Conservation (phyloP, 306 rosid species). For the Clitoria ternatea region DNA sequence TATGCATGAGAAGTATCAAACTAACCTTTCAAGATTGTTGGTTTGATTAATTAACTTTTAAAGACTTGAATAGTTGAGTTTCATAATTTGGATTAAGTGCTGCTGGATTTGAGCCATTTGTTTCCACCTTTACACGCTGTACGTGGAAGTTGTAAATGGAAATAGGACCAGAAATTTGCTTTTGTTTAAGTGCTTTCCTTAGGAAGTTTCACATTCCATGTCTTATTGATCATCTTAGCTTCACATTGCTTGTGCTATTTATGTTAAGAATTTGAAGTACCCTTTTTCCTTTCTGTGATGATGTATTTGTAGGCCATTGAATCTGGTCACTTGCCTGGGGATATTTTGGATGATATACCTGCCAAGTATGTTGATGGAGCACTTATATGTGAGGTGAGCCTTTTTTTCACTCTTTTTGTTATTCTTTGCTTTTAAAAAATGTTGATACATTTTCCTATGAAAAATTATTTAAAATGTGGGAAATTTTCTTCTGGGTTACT, state of each 20-base stretch:
- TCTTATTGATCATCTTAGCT: constrained; percentile 7
- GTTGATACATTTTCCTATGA: background rate
- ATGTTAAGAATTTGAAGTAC: background rate
- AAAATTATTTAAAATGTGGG: background rate
- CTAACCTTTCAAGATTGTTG: constrained; percentile 17
- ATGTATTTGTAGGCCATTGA: constrained; percentile 80
- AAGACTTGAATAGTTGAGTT: background rate
- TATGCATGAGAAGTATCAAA: background rate
- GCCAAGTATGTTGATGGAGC: constrained; percentile 87
- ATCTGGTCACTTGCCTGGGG: constrained; percentile 95
- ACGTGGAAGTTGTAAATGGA: constrained; percentile 18
- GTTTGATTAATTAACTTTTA: constrained; percentile 11
- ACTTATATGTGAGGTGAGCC: constrained; percentile 84
- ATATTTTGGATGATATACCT: constrained; percentile 87
- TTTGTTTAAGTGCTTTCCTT: constrained; percentile 19
- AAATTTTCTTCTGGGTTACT: background rate
- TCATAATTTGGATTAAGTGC: constrained; percentile 3
- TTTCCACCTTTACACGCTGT: constrained; percentile 16
- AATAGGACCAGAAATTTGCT: background rate
- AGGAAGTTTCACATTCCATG: constrained; percentile 8
- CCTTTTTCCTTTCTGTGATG: constrained; percentile 16
- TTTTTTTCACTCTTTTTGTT: constrained; percentile 18
- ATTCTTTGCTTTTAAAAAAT: constrained; percentile 20
- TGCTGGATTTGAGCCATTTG: background rate
- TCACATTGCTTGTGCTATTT: constrained; percentile 3